phyloP scores from a whole-genome alignment of 768 basidiomycete genomes.

The Rickenella mellea region DNA sequence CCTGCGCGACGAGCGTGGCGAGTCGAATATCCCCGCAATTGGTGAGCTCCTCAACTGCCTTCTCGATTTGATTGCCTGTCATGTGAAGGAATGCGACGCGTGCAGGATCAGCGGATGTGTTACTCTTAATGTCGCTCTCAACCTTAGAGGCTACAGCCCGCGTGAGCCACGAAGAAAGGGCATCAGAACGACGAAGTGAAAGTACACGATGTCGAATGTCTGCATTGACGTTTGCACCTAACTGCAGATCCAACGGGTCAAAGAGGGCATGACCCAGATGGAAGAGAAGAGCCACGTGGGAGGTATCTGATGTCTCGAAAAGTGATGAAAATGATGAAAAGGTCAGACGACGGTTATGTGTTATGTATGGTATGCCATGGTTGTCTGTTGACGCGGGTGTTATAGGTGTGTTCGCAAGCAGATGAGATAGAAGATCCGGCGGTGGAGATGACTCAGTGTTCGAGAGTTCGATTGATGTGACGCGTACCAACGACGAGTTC shows the following conservation, averaged over 20 bases:
- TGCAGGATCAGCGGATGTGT: conserved; percentile 33
- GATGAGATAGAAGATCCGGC: conserved; percentile 63
- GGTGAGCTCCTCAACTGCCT: conserved; percentile 66
- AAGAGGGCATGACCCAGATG: conserved; percentile 86
- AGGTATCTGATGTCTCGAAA: conserved; percentile 61
- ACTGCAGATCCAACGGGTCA: conserved; percentile 65
- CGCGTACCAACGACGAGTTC: not conserved
- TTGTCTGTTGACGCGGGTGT: conserved; percentile 40
- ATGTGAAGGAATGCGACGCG: conserved; percentile 65
- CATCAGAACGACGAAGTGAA: conserved; percentile 64
- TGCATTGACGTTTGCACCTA: conserved; percentile 43
- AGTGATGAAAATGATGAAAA: conserved; percentile 73
- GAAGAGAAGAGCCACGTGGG: conserved; percentile 73
- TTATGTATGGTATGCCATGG: conserved; percentile 59
- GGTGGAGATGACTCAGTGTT: conserved; percentile 21
- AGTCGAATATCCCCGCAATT: conserved; percentile 75
- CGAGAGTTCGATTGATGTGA: too few relatives aligned
- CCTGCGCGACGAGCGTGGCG: conserved; percentile 83
- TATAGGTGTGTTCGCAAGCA: conserved; percentile 66
- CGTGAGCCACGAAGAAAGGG: conserved; percentile 80
- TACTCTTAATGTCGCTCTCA: conserved; percentile 58
- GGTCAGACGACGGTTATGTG: conserved; percentile 50
- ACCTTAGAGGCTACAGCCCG: conserved; percentile 58
- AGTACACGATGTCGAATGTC: conserved; percentile 54
- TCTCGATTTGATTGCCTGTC: conserved; percentile 81